phyloP scores from a whole-genome alignment of 148 eudicot species.

The Hydrangea macrophylla region DNA sequence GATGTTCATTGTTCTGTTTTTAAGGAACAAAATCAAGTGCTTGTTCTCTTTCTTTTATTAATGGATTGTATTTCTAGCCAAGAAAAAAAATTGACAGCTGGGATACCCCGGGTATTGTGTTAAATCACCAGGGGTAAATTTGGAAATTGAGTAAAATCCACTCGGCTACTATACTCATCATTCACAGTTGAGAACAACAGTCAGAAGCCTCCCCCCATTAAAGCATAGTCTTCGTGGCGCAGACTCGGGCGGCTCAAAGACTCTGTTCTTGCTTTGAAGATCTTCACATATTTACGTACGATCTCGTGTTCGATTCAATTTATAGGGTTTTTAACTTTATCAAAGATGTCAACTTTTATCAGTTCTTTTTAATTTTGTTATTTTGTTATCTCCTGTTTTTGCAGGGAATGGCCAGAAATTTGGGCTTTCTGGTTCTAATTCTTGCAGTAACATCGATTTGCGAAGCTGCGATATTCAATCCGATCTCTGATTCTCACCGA shows the following conservation, averaged over 20 bases:
- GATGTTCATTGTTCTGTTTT: no score
- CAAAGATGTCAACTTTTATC: background rate
- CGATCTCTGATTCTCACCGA: conserved; percentile 83
- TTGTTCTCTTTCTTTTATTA: no score
- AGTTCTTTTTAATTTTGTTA: background rate
- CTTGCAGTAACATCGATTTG: conserved; percentile 38
- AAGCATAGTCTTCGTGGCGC: background rate
- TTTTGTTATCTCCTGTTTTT: conserved; percentile 6
- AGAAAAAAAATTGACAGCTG: no score
- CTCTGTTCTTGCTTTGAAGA: background rate
- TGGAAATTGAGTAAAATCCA: no score
- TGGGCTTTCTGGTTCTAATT: conserved; percentile 46
- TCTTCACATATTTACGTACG: background rate
- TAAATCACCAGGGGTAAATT: no score
- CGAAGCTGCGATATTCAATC: conserved; percentile 55
- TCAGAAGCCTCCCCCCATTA: background rate
- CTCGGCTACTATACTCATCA: no score
- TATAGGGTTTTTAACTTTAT: background rate
- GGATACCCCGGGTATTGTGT: no score
- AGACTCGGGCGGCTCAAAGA: conserved; percentile 4
- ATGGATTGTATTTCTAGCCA: no score
- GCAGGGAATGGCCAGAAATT: conserved; percentile 50
- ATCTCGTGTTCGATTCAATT: background rate
- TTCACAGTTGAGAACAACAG: no score
- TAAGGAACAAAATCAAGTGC: no score